Conservation (phyloP, 768 basidiomycete genomes). For the Tylopilus balloui region DNA sequence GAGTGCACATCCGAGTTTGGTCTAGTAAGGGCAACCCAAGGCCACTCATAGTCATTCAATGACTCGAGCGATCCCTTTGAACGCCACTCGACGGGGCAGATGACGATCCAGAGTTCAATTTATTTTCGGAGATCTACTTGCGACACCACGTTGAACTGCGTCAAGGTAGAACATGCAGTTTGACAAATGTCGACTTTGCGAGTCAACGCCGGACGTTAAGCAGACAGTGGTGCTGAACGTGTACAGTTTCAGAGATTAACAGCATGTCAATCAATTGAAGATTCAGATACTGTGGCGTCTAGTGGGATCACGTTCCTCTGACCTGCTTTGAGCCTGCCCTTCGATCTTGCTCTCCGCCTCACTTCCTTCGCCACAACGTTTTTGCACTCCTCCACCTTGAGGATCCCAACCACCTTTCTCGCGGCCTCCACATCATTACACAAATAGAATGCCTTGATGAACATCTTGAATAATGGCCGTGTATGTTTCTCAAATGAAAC, state of each 20-base stretch:
- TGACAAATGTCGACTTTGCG: neutral
- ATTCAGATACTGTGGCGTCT: slow-evolving; percentile 4
- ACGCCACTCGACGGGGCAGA: no score
- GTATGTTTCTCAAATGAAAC: slow-evolving; percentile 57
- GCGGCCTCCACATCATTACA: slow-evolving; percentile 53
- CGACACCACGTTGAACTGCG: neutral
- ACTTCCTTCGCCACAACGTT: slow-evolving; percentile 8
- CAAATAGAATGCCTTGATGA: slow-evolving; percentile 59
- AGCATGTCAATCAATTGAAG: slow-evolving; percentile 6
- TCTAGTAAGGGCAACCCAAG: neutral
- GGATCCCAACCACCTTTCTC: slow-evolving; percentile 48
- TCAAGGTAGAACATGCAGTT: neutral
- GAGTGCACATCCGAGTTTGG: neutral
- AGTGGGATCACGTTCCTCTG: neutral
- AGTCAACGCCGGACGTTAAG: slow-evolving; percentile 3
- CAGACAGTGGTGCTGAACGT: neutral
- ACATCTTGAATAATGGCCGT: slow-evolving; percentile 68
- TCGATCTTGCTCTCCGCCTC: slow-evolving; percentile 18
- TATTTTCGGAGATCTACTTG: neutral
- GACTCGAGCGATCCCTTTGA: no score
- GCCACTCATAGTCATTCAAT: neutral
- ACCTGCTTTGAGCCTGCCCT: slow-evolving; percentile 17
- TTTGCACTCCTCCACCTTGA: slow-evolving; percentile 40
- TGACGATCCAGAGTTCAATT: neutral
- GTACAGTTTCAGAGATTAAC: slow-evolving; percentile 1